A percentile compares a stretch with the other conserved stretches of the same genome.
phyloP scores from a whole-genome alignment of 768 basidiomycete species.

The Boletus rubroflammeus region DNA sequence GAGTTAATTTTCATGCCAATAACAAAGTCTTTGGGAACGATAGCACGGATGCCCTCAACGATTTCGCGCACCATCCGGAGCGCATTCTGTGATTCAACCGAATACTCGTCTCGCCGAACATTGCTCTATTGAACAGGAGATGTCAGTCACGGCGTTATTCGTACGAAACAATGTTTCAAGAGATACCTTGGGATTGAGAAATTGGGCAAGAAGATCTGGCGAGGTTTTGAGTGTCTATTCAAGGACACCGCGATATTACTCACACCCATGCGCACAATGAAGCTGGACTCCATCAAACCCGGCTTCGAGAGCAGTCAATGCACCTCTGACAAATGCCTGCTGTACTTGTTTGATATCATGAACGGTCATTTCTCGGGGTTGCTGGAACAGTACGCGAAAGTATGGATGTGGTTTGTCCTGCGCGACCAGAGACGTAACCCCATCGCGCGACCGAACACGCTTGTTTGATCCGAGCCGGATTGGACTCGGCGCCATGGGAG shows the following conservation, averaged over 20 bases:
- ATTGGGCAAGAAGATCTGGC: slow-evolving; percentile 74
- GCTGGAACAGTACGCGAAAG: slow-evolving; percentile 54
- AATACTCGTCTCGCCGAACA: slow-evolving; percentile 58
- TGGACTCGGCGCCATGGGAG: slow-evolving; percentile 72
- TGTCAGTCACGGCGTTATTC: slow-evolving; percentile 19
- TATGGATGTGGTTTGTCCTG: slow-evolving; percentile 19
- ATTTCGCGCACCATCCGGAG: slow-evolving; percentile 60
- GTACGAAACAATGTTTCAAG: neutral
- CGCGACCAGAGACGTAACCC: neutral
- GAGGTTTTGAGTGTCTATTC: neutral
- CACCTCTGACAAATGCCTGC: slow-evolving; percentile 62
- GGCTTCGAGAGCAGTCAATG: slow-evolving; percentile 54
- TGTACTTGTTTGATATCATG: slow-evolving; percentile 61
- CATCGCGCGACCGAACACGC: slow-evolving; percentile 4
- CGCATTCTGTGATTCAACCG: slow-evolving; percentile 37
- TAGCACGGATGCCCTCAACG: slow-evolving; percentile 49
- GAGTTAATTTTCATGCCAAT: slow-evolving; percentile 80
- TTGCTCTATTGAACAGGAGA: slow-evolving; percentile 39
- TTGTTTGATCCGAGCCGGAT: slow-evolving; percentile 43
- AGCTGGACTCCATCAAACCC: slow-evolving; percentile 88
- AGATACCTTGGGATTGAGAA: slow-evolving; percentile 67
- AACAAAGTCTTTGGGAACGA: slow-evolving; percentile 56
- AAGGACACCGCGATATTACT: slow-evolving; percentile 29
- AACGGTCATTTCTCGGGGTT: slow-evolving; percentile 54
- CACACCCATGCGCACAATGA: slow-evolving; percentile 85